Base-by-base conservation (phyloP, 495 filamentous ascomycete species). In the Talaromyces trachyspermus region DNA sequence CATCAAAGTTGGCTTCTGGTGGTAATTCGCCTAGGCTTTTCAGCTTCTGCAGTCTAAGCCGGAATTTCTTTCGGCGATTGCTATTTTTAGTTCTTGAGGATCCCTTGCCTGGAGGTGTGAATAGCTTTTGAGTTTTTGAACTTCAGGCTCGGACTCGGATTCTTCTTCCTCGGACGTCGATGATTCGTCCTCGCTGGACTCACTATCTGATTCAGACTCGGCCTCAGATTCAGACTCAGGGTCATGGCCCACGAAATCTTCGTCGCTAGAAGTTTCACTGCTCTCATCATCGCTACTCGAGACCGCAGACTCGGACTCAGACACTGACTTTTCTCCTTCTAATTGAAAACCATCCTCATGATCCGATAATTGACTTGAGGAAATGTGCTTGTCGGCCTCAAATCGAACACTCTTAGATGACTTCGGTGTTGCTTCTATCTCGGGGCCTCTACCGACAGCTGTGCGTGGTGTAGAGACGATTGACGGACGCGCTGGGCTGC, bases 21-120 rank as follows among this genome's bases (percentile, higher is more conserved):
- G 72, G 69, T 2, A 84, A 53, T 10, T 71, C 49, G 3, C 75
- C 77, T 12, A 74, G 54, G 19, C 70, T 54, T 44, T 79, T 77
- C 2, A 81, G 61, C 36, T 69, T 69, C 4, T 55, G 59, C 0
- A 83, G 59, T 38, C 57, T 65, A 33, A 70, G 72, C 30, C 66
- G 59, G 25, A 75, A 55, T 48, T 69, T 72, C 45, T 67, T 68
- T 27, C 81, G 69, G 9, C 63, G 57, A 50, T 85, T 85, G 48
- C 74, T 74, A 18, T 68, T 65, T 37, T 69, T 70, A 2, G 81
- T 85, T 38, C 54, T 50, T 8, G 53, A 29, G n/a, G 63, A 74
- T 23, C 80, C 79, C 29, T 65, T 30, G 7, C 65, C 65, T 46
- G 68, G 68, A 24, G 61, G 55, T 15, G 60, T 63, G 7, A 53